phyloP scores from a whole-genome alignment of 352 stramenopile species.

The Pythium sukuiense region DNA sequence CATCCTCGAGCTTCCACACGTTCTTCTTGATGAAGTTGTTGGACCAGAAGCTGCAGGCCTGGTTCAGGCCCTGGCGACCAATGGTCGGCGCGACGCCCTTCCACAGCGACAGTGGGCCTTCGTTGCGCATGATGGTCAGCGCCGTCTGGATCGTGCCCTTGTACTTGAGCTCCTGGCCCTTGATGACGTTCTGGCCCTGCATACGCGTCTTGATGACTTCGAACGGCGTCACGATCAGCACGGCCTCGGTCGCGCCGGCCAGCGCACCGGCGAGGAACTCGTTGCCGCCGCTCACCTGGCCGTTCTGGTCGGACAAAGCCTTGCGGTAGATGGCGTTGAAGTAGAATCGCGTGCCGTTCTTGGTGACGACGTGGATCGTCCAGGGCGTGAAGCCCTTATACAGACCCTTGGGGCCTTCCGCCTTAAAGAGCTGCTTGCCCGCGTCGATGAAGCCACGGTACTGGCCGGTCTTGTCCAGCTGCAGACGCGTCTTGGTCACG shows the following conservation, averaged over 20 bases:
- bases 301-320: slow-evolving; percentile 74
- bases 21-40: slow-evolving; percentile 94
- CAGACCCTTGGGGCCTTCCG: slow-evolving; percentile 74
- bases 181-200: slow-evolving; percentile 91
- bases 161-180: slow-evolving; percentile 85
- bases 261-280: slow-evolving; percentile 90
- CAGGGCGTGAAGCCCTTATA: slow-evolving; percentile 90
- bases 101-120: slow-evolving; percentile 94
- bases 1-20: slow-evolving; percentile 84
- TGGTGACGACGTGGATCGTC: slow-evolving; percentile 88
- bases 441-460: slow-evolving; percentile 89
- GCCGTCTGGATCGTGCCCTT: slow-evolving; percentile 91
- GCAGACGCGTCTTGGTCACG: slow-evolving; percentile 88
- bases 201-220: slow-evolving; percentile 99
- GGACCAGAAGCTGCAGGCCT: slow-evolving; percentile 97
- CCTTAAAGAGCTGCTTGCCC: slow-evolving; percentile 73
- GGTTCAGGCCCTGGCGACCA: slow-evolving; percentile 96
- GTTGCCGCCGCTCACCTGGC: slow-evolving; percentile 76
- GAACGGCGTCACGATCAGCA: slow-evolving; percentile 97
- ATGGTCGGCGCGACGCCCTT: slow-evolving; percentile 96
- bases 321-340: slow-evolving; percentile 86
- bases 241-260: slow-evolving; percentile 94
- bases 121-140: slow-evolving; percentile 90
- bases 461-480: slow-evolving; percentile 84
- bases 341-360: slow-evolving; percentile 91